Conservation (phyloP, 306 rosid species). For the Cajanus cajan region DNA sequence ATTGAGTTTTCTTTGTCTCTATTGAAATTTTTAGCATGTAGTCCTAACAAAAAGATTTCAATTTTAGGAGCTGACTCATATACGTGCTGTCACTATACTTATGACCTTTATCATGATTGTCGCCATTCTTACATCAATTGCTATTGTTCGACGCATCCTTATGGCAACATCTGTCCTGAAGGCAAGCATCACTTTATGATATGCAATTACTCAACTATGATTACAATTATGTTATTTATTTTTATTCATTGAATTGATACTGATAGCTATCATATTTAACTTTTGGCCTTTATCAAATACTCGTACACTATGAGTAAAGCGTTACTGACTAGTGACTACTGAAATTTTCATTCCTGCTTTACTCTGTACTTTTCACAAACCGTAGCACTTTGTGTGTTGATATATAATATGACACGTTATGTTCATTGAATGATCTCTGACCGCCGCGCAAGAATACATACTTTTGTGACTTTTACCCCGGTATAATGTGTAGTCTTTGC, state of each 20-base stretch:
- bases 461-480: not conserved
- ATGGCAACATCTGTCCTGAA: constrained; percentile 98
- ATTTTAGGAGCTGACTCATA: constrained; percentile 82
- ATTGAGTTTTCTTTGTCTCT: not conserved
- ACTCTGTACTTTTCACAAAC: not conserved
- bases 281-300: not conserved
- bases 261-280: not conserved
- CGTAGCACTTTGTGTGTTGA: not conserved
- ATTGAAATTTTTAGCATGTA: constrained; percentile 19
- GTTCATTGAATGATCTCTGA: not conserved
- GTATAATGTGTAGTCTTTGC: not conserved
- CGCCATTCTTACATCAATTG: constrained; percentile 84
- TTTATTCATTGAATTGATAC: not conserved
- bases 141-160: constrained; percentile 88
- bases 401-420: not conserved
- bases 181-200: constrained; percentile 53
- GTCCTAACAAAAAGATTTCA: constrained; percentile 21
- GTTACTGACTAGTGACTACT: not conserved
- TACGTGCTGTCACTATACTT: constrained; percentile 71
- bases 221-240: not conserved
- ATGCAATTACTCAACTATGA: constrained; percentile 7
- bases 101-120: constrained; percentile 84
- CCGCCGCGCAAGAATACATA: not conserved
- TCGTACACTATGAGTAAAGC: not conserved
- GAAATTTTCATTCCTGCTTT: not conserved